Percentiles rank a stretch among this genome's conserved stretches.
Conservation (phyloP, 1,284 basidiomycete species). For the Afroboletus lepidellus region DNA sequence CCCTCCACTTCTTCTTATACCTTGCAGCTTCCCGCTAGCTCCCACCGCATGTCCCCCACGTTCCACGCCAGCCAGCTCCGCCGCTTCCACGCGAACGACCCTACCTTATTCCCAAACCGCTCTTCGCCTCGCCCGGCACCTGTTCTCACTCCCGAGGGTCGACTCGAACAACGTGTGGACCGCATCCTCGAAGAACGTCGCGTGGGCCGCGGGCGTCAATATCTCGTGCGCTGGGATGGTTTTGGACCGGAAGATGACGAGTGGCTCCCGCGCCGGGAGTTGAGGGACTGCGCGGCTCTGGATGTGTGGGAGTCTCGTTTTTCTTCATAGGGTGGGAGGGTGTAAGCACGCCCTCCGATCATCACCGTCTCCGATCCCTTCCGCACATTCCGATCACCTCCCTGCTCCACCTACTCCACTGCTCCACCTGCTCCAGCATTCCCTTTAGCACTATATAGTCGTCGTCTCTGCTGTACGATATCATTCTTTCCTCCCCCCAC, state of each 20-base stretch:
- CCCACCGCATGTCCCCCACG: not conserved
- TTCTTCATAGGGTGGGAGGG: not conserved
- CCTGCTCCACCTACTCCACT: too few relatives aligned
- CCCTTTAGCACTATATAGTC: too few relatives aligned
- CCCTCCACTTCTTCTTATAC: not conserved
- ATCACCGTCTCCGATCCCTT: too few relatives aligned
- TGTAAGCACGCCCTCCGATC: too few relatives aligned
- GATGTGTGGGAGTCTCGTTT: not conserved
- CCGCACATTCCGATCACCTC: too few relatives aligned
- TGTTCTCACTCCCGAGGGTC: not conserved
- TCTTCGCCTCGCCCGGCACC: not conserved
- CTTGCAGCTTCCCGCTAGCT: not conserved
- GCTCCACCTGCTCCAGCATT: too few relatives aligned
- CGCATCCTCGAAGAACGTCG: not conserved
- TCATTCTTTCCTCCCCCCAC: too few relatives aligned
- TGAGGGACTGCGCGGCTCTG: not conserved
- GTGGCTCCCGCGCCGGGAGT: not conserved
- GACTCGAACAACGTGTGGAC: not conserved
- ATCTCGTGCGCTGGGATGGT: not conserved
- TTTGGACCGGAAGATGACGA: not conserved
- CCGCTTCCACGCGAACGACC: not conserved
- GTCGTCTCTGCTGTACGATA: too few relatives aligned
- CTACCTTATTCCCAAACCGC: not conserved
- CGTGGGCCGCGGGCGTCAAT: not conserved
- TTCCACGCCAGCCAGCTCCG: not conserved